Base-by-base conservation (phyloP, 345 rosid genomes). In the Eutrema japonicum region DNA sequence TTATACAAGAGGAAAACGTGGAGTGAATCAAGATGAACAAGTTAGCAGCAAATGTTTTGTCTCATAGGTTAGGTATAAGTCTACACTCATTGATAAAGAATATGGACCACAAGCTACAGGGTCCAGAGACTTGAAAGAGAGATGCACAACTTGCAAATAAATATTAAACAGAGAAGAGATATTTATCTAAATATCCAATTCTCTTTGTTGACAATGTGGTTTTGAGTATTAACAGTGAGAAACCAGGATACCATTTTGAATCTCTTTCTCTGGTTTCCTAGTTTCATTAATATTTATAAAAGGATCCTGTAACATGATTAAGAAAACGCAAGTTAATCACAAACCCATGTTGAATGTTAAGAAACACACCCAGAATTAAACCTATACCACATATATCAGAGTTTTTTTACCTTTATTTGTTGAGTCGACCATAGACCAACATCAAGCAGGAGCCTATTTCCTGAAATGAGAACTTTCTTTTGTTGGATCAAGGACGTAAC, bases 381-480 rank as follows among this genome's bases (percentile, higher is more conserved):
- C 33, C 42, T 68, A 16, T 53, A 53, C 38, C 51, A 68, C 18
- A 41, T 63, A 38, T 16, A 43, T 22, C 3, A 49, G 16, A 54
- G 43, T 32, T 42, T 22, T 32, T 42, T 3, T 76, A 89, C 59
- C 58, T 52, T 53, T 30, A 53, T 53, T 10, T 80, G 80, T 69
- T 83, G 86, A 59, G 96, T 80, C 67, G 82, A 83, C 91, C 91
- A 86, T 30, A 53, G 79, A 67, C 96, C 95, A 81, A 83, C 84
- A 78, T 89, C 97, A 74, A 76, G 85, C 68, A 89, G 92, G 42
- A 89, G 77, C 76, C 64, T 83, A 78, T 85, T 88, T 63, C 95
- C 93, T 8, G 90, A 88, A 72, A 64, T 33, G 30, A 35, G 33
- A 54, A 45, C 22, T 10, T 37, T 26, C 2, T 8, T 52, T 64